Base-by-base conservation (phyloP, 1,284 basidiomycete genomes). In the Ganoderma sp. region DNA sequence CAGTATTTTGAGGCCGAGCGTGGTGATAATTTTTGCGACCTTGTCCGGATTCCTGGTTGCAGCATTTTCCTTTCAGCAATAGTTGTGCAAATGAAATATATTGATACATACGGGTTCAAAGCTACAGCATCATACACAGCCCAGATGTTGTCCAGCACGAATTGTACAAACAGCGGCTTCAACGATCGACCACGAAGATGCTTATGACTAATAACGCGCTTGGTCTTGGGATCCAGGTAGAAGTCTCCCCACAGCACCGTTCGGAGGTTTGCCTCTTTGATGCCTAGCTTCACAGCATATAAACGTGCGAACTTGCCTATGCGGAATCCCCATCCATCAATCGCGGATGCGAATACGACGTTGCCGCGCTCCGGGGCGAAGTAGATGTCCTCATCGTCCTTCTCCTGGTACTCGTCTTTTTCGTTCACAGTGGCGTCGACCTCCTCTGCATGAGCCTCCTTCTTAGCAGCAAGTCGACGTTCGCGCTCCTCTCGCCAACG, bases 141-240 rank as follows among this genome's bases (percentile, higher is more conserved):
- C 97, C 97, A 99, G 39, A 99, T 88, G 79, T 99, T 99, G 69
- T 99, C 98, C 73, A 99, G 82, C 5, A 99, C 92, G 75, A 99
- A 98, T 81, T 99, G 97, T 5, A 99, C 98, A 77, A 99, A 99
- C 62, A 99, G 85, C n/a, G 97, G 96, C 82, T 99, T 99, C 75
- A 99, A 82, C 41, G 87, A 85, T 32, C 96, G 88, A 22, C 95
- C 95, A 70, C 89, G 89, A 67, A 97, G 86, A 79, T 96, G 94
- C 80, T 97, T 98, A 78, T 96, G 86, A 73, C 92, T 94, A 75
- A 99, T 91, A 28, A 99, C 94, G 70, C 91, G 88, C 82, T 98
- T 99, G 62, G 93, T 93, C 84, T 99, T 99, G 0, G 97, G 95
- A 78, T 99, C 98, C 67, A 99, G 85, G 82, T 94, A 99, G 80